These are phyloP conservation scores for Hyphopichia buzzinii DNA, from an alignment of 1,139 yeast genomes.

Conservation along the genomic window DNA sequence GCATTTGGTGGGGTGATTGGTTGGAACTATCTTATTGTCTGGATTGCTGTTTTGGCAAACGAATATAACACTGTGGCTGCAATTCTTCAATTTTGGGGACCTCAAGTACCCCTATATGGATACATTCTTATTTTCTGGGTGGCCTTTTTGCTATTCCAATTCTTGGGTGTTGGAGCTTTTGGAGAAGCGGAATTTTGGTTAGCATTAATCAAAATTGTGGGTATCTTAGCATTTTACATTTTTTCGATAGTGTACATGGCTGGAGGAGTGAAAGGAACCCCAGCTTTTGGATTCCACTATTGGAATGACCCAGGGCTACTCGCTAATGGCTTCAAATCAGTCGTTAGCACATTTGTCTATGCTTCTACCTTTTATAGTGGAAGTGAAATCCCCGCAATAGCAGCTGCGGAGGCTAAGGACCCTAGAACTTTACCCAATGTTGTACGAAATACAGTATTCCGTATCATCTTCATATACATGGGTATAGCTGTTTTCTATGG, in stretches of 20 bases:
- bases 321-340: slow-evolving; percentile 60
- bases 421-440: slow-evolving; percentile 56
- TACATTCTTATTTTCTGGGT: slow-evolving; percentile 57
- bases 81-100: slow-evolving; percentile 58
- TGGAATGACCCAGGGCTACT: slow-evolving; percentile 54
- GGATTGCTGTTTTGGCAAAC: slow-evolving; percentile 60
- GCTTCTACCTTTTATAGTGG: slow-evolving; percentile 63
- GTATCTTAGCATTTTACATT: slow-evolving; percentile 56
- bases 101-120: slow-evolving; percentile 58
- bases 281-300: slow-evolving; percentile 52
- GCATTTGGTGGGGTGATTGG: slow-evolving; percentile 64
- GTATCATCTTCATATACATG: slow-evolving; percentile 54
- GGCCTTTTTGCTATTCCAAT: slow-evolving; percentile 51
- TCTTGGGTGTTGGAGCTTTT: slow-evolving; percentile 55
- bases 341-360: slow-evolving; percentile 68
- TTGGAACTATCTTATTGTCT: slow-evolving; percentile 60
- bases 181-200: slow-evolving; percentile 73
- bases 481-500: slow-evolving; percentile 55
- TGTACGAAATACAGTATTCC: slow-evolving; percentile 54
- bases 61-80: slow-evolving; percentile 57
- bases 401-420: slow-evolving; percentile 56
- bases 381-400: slow-evolving; percentile 55
- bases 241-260: slow-evolving; percentile 59
- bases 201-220: slow-evolving; percentile 54
- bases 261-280: slow-evolving; percentile 60